A percentile compares a stretch with the other conserved stretches of the same genome.
Evolutionary conservation across 495 filamentous ascomycete species (phyloP).

Genomic region (Tuber umbilicatum): DNA sequence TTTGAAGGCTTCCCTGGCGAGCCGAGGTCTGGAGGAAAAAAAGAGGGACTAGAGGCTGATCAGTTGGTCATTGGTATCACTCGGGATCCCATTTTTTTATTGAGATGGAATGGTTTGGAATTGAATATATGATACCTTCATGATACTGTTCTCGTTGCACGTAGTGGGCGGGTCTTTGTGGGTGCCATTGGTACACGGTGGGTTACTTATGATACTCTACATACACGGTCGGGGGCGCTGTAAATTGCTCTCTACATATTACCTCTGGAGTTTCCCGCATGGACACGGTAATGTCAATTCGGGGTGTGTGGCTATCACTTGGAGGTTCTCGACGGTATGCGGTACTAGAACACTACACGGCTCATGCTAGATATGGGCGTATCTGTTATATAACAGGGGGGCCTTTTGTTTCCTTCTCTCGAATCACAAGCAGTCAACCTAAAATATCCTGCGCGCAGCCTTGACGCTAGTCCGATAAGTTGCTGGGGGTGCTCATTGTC

Average conservation of each 20-base stretch:
- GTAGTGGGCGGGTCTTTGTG: background rate
- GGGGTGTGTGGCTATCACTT: background rate
- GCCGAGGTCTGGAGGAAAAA: background rate
- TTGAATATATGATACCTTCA: background rate
- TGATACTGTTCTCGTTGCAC: background rate
- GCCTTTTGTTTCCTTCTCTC: background rate
- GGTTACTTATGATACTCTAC: background rate
- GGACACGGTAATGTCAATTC: background rate
- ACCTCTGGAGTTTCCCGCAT: background rate
- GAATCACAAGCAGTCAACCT: background rate
- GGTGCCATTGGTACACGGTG: background rate
- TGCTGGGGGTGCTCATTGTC: background rate
- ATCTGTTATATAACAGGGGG: background rate
- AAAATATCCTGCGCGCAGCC: background rate
- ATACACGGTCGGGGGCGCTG: background rate
- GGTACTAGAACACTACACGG: background rate
- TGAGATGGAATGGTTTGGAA: background rate
- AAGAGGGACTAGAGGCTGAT: background rate
- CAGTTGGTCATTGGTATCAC: background rate
- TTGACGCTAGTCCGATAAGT: background rate
- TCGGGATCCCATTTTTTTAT: background rate
- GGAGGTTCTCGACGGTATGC: background rate
- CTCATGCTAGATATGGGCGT: background rate
- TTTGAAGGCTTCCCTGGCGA: background rate
- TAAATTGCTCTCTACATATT: background rate